Evolutionary conservation across 768 basidiomycete genomes (phyloP).

Genomic region (Gautieria morchelliformis): DNA sequence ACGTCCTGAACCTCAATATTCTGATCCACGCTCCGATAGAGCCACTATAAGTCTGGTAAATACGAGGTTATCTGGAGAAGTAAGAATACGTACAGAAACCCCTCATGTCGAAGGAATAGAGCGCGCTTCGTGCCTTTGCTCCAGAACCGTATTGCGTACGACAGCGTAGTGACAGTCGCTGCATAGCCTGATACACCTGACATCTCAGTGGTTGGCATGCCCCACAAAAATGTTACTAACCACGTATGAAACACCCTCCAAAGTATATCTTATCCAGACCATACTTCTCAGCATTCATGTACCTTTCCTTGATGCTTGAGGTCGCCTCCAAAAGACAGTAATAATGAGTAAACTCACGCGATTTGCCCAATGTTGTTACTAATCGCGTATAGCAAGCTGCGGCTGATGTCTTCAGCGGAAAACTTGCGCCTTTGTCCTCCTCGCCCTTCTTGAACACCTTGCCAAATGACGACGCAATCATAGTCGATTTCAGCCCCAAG

Average conservation of each 20-base stretch:
- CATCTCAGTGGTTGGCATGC: slow-evolving; percentile 10
- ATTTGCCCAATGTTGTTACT: slow-evolving; percentile 99
- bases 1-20: slow-evolving; percentile 52
- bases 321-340: neutral
- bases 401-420: slow-evolving; percentile 87
- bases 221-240: slow-evolving; percentile 30
- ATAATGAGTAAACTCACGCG: slow-evolving; percentile 58
- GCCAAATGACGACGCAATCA: slow-evolving; percentile 96
- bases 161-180: slow-evolving; percentile 92
- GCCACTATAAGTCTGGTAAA: slow-evolving; percentile 40
- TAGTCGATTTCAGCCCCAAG: slow-evolving; percentile 93
- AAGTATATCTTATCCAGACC: slow-evolving; percentile 95
- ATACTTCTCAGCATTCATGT: slow-evolving; percentile 99
- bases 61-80: slow-evolving; percentile 2
- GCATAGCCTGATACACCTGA: slow-evolving; percentile 62
- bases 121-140: slow-evolving; percentile 96
- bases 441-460: slow-evolving; percentile 86
- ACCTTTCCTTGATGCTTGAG: slow-evolving; percentile 36
- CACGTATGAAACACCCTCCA: slow-evolving; percentile 97
- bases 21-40: slow-evolving; percentile 96
- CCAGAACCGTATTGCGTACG: slow-evolving; percentile 99
- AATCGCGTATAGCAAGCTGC: slow-evolving; percentile 88
- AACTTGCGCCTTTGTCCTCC: slow-evolving; percentile 67
- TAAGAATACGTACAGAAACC: slow-evolving; percentile 69
- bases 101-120: slow-evolving; percentile 94